Evolutionary conservation across 2,329 filamentous ascomycete genomes (phyloP).

Genomic region (Botrytis paeoniae): DNA sequence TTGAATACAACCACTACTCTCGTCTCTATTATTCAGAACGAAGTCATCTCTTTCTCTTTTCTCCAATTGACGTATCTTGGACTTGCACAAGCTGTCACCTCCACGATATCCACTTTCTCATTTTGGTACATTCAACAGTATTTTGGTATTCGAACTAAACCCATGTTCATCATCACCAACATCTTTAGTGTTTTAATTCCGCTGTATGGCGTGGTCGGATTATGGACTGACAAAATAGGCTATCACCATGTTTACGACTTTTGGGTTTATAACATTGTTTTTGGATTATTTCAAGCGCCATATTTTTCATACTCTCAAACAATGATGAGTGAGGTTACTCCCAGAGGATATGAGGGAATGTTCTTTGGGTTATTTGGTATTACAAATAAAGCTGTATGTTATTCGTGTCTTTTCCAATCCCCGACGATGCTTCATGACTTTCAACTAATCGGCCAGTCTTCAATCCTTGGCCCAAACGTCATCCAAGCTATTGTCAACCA

Average conservation of each 20-base stretch:
- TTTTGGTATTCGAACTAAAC: conserved; percentile 42
- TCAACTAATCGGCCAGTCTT: conserved; percentile 36
- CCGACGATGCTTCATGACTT: not conserved
- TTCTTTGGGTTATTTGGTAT: conserved; percentile 45
- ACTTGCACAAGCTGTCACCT: conserved; percentile 41
- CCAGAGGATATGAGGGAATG: conserved; percentile 44
- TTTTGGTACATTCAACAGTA: conserved; percentile 45
- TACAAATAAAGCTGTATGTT: conserved; percentile 43
- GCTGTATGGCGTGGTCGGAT: conserved; percentile 43
- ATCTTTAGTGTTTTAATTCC: conserved; percentile 43
- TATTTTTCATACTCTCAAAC: conserved; percentile 46
- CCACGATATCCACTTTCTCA: conserved; percentile 41
- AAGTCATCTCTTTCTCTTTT: conserved; percentile 43
- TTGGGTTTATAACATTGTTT: conserved; percentile 44
- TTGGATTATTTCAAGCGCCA: conserved; percentile 44
- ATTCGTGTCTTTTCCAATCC: too few species aligned
- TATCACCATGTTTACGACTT: conserved; percentile 43
- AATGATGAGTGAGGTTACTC: conserved; percentile 45
- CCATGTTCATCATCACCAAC: conserved; percentile 44
- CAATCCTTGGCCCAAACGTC: conserved; percentile 44
- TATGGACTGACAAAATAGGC: conserved; percentile 41
- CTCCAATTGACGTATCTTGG: conserved; percentile 43
- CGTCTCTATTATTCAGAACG: conserved; percentile 43
- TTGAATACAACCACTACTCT: conserved; percentile 42
- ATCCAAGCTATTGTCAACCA: conserved; percentile 44